Conservation (phyloP, 1,139 yeast species). For the Blastobotrys ciferrii region DNA sequence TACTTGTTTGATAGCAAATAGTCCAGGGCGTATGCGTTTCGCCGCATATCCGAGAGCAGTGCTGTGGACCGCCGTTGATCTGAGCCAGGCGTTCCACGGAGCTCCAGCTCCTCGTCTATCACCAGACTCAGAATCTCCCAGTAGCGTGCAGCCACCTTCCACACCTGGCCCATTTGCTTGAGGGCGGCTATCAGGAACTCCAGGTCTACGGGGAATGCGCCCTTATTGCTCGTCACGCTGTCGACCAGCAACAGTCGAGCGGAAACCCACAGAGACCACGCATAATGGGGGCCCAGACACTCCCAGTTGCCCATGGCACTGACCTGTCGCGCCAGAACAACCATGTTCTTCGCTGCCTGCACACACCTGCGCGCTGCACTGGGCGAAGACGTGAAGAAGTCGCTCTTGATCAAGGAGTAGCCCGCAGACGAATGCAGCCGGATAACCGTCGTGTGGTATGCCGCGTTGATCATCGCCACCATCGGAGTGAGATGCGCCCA, state of each 20-base stretch:
- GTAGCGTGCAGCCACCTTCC: slow-evolving; percentile 37
- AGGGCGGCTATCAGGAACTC: slow-evolving; percentile 30
- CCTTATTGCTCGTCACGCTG: slow-evolving; percentile 29
- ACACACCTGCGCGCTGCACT: slow-evolving; percentile 34
- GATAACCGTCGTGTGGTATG: slow-evolving; percentile 35
- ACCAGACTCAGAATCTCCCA: slow-evolving; percentile 34
- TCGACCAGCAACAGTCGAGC: slow-evolving; percentile 40
- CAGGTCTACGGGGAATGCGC: slow-evolving; percentile 29
- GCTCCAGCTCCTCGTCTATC: slow-evolving; percentile 33
- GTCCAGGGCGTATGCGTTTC: slow-evolving; percentile 28
- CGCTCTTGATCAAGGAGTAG: slow-evolving; percentile 36
- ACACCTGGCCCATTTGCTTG: slow-evolving; percentile 31
- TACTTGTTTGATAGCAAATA: slow-evolving; percentile 20
- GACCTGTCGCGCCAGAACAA: slow-evolving; percentile 26
- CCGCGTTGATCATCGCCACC: slow-evolving; percentile 30
- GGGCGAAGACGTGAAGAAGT: slow-evolving; percentile 32
- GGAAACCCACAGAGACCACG: slow-evolving; percentile 39
- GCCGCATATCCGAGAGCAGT: slow-evolving; percentile 25
- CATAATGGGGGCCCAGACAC: slow-evolving; percentile 38
- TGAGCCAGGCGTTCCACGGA: slow-evolving; percentile 29
- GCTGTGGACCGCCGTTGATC: slow-evolving; percentile 8
- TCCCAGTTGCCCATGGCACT: slow-evolving; percentile 27
- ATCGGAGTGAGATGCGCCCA: slow-evolving; percentile 17
- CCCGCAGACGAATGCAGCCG: slow-evolving; percentile 38
- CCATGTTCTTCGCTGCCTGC: slow-evolving; percentile 29